Evolutionary conservation across 441 rosid species (phyloP), one percentile per base, ranked within the genome.

Genomic region (Erysimum cheiri): DNA sequence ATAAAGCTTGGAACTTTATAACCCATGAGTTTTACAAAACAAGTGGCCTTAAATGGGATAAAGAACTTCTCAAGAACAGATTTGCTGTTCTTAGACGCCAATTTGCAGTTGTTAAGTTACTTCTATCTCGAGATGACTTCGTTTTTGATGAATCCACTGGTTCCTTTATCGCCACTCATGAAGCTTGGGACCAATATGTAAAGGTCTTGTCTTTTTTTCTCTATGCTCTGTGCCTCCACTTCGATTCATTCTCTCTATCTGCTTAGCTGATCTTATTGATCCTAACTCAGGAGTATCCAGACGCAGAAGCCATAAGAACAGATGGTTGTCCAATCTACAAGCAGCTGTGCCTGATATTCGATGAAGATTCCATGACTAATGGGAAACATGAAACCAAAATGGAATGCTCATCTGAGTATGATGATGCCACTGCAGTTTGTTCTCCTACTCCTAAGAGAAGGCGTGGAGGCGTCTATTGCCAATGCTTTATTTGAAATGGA

Each of bases 401-500:
- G 46, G 80, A 67, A 31, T 73, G 61, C 26, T 75, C 77, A 12
- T 84, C 77, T 28, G 80, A 63, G 55, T 75, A 76, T 31, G 80
- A 81, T 73, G 85, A 75, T 67, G 80, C 67, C 35, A 75, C 73
- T n/a, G 55, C 60, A 32, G 81, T 44, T 19, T 75, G 35, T 26
- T 69, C 75, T 66, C 77, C 71, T 41, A 58, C 74, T 63, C 73
- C 58, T 36, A 87, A 82, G 71, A 72, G 80, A 71, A 86, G 88
- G 8, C 84, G 64, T 85, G 57, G 88, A 81, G 62, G 87, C 67
- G 77, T 74, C 82, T 60, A 85, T 85, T 50, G 90, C 86, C n/a
- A 80, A 67, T 59, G 90, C 87, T 48, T 74, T 83, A 37, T 47
- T 15, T 76, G 85, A 81, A 67, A 87, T 84, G 87, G 43, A 77